Evolutionary conservation across 306 rosid species (phyloP).

Genomic region (Prosopis cineraria): DNA sequence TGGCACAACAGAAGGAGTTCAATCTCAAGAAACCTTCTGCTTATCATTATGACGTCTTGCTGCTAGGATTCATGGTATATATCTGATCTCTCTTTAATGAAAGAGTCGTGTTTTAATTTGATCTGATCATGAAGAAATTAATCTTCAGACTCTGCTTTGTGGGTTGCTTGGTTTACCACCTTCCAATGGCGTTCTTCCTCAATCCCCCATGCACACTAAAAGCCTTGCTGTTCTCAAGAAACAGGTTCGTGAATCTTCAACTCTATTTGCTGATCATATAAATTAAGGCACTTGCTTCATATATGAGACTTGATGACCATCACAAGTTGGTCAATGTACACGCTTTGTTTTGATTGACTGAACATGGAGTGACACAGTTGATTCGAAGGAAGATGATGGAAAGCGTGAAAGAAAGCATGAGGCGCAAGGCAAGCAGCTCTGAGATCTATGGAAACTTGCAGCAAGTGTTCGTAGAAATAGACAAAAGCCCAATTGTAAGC

Average conservation of each 20-base stretch:
- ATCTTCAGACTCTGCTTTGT: constrained; percentile 73
- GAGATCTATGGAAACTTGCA: constrained; percentile 85
- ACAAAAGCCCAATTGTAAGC: constrained; percentile 51
- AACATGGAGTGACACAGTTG: constrained; percentile 49
- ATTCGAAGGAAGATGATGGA: constrained; percentile 72
- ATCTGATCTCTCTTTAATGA: background rate
- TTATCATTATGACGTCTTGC: constrained; percentile 78
- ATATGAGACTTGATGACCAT: too few relatives aligned
- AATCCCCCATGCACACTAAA: constrained; percentile 95
- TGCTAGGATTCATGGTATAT: constrained; percentile 71
- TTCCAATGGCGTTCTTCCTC: constrained; percentile 92
- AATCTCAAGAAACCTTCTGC: constrained; percentile 86
- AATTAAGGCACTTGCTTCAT: too few relatives aligned
- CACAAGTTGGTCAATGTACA: too few relatives aligned
- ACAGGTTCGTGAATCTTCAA: constrained; percentile 50
- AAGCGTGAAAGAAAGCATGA: constrained; percentile 84
- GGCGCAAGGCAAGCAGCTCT: constrained; percentile 61
- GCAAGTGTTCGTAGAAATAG: constrained; percentile 84
- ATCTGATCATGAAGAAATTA: constrained; percentile 15
- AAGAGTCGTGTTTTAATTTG: background rate
- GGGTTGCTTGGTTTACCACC: constrained; percentile 90
- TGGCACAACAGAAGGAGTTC: constrained; percentile 93
- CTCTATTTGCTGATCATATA: too few relatives aligned
- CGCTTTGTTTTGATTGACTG: background rate
- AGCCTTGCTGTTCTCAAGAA: constrained; percentile 82